Evolutionary conservation across 257 asterid genomes (phyloP).

Genomic region (Ballota nigra): DNA sequence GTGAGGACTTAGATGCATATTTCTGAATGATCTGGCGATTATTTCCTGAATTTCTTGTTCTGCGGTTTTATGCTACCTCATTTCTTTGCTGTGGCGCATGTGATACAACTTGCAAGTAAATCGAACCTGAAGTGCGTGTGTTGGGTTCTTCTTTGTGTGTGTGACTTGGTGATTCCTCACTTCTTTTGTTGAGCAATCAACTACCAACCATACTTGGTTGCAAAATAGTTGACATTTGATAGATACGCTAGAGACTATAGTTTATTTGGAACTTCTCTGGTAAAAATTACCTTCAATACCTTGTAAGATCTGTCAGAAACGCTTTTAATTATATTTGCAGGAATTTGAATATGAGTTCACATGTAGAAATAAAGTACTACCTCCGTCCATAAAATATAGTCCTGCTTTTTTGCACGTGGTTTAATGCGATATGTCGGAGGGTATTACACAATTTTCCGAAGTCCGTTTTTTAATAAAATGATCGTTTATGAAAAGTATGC

Average conservation of each 20-base stretch:
- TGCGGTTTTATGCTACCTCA: background rate
- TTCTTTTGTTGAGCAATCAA: background rate
- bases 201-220: background rate
- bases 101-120: background rate
- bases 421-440: too few species aligned
- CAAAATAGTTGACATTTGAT: background rate
- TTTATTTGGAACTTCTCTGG: constrained; percentile 2
- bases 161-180: background rate
- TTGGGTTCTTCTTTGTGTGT: background rate
- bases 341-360: background rate
- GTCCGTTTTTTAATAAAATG: too few species aligned
- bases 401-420: too few species aligned
- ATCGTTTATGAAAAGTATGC: too few species aligned
- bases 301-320: background rate
- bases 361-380: background rate
- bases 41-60: background rate
- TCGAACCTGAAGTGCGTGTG: background rate
- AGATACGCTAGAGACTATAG: background rate
- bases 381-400: too few species aligned
- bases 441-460: too few species aligned
- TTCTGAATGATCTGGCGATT: background rate
- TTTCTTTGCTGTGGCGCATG: background rate
- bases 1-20: background rate
- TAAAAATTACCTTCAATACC: background rate
- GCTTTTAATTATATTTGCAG: background rate